phyloP scores from a whole-genome alignment of 2,329 filamentous ascomycete genomes.

The Diaporthe vaccinii region DNA sequence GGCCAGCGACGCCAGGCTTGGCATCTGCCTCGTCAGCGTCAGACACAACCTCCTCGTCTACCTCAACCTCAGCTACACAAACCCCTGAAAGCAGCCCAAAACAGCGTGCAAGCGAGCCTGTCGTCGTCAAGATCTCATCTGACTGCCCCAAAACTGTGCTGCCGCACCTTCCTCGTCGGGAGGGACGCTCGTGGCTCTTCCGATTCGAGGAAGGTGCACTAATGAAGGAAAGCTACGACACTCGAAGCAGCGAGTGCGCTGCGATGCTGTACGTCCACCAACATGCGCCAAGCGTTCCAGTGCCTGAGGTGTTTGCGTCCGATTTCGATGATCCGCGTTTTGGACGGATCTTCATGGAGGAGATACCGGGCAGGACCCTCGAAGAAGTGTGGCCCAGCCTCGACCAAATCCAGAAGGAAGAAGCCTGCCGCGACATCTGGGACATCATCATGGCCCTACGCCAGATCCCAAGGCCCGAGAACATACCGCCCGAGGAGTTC shows the following conservation, averaged over 20 bases:
- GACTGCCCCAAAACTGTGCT: too few species aligned
- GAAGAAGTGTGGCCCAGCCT: slow-evolving; percentile 2
- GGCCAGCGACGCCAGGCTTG: too few species aligned
- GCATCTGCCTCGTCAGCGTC: too few species aligned
- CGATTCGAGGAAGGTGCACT: not conserved
- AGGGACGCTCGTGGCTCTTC: not conserved
- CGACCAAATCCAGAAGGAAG: not conserved
- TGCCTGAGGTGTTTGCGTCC: not conserved
- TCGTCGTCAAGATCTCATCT: not conserved
- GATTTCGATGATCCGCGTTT: not conserved
- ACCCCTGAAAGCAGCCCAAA: not conserved
- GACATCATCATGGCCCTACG: not conserved
- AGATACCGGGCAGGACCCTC: not conserved
- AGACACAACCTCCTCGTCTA: too few species aligned
- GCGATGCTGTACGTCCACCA: not conserved
- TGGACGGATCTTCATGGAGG: not conserved
- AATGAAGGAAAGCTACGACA: not conserved
- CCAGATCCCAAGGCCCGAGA: not conserved
- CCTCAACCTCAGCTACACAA: too few species aligned
- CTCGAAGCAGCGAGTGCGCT: not conserved
- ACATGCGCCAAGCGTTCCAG: not conserved
- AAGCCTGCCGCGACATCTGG: not conserved
- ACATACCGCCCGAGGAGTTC: not conserved
- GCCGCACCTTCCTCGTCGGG: not conserved
- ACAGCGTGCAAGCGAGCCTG: not conserved